Evolutionary conservation across 345 rosid species (phyloP), one percentile per base, ranked within the genome.

Genomic region (Lepidium aucheri): DNA sequence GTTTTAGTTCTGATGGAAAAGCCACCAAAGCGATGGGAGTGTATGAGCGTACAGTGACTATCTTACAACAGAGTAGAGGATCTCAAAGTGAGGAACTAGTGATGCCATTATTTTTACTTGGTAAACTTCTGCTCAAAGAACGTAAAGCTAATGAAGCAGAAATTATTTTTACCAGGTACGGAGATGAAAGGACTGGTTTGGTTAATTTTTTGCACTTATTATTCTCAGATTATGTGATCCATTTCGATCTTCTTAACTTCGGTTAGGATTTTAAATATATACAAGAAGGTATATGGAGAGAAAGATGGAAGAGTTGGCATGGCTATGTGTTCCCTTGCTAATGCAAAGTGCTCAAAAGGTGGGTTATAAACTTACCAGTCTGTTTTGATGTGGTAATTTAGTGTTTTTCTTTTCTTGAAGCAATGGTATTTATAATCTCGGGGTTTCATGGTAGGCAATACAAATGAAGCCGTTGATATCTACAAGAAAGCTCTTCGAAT

Each of bases 311-410:
- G 92, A 76, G 84, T 80, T 74, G 95, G 91, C 40, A 77, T 86
- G 80, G 95, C 87, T 56, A 76, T 89, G 85, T 84, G 93, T 76
- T 87, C 95, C 26, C 75, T 92, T 40, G 96, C 90, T 55, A 87
- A 75, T 76, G 83, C 80, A 34, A 89, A 86, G 76, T 89, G 95
- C 63, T 83, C 91, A 38, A 79, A 82, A 79, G 97, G 96, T 91
- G 38, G 45, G 41, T 64, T 68, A 8, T 42, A 17, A 47, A 60
- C 4, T 24, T 6, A 8, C 8, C 44, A 24, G 18, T 52, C 42
- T 61, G 3, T 33, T 26, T 34, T 60, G 63, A 39, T 39, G 18
- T 44, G 32, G 9, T 73, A 11, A 64, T 50, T 7, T 6, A 28
- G 10, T 20, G 16, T n/a, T 47, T 63, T 53, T 65, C 28, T 47